Evolutionary conservation across 768 basidiomycete species (phyloP).

Genomic region (Leccinellum rugosiceps): DNA sequence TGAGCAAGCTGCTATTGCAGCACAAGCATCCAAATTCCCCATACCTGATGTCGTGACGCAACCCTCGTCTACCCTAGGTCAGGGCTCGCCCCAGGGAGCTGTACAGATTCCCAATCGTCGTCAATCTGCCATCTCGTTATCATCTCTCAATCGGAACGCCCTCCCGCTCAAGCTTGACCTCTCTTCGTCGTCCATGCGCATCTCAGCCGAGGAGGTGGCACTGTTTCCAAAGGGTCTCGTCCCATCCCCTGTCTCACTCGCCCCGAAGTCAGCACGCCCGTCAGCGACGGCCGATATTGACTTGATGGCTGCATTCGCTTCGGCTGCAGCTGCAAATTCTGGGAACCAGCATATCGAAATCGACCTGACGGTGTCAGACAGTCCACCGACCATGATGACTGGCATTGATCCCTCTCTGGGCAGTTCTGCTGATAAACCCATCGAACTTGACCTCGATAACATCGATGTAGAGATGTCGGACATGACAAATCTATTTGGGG

Average conservation of each 20-base stretch:
- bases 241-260: conserved; percentile 74
- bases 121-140: conserved; percentile 75
- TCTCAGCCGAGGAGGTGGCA: conserved; percentile 60
- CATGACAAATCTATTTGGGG: conserved; percentile 54
- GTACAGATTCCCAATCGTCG: conserved; percentile 45
- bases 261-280: conserved; percentile 73
- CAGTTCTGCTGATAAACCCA: conserved; percentile 74
- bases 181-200: conserved; percentile 62
- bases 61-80: conserved; percentile 31
- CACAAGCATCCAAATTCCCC: conserved; percentile 23
- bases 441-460: conserved; percentile 70
- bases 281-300: conserved; percentile 56
- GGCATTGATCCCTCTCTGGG: conserved; percentile 41
- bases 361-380: conserved; percentile 53
- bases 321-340: conserved; percentile 36
- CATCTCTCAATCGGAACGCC: conserved; percentile 69
- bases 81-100: conserved; percentile 35
- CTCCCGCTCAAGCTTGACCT: conserved; percentile 79
- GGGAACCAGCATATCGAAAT: conserved; percentile 43
- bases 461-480: conserved; percentile 62
- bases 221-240: conserved; percentile 59
- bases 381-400: conserved; percentile 25
- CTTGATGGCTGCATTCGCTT: conserved; percentile 60
- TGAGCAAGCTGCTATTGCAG: conserved; percentile 41
- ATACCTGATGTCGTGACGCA: conserved; percentile 22